These are phyloP conservation scores for Ephemerocybe angulata DNA, from an alignment of 768 basidiomycete genomes.

Conservation along the genomic window DNA sequence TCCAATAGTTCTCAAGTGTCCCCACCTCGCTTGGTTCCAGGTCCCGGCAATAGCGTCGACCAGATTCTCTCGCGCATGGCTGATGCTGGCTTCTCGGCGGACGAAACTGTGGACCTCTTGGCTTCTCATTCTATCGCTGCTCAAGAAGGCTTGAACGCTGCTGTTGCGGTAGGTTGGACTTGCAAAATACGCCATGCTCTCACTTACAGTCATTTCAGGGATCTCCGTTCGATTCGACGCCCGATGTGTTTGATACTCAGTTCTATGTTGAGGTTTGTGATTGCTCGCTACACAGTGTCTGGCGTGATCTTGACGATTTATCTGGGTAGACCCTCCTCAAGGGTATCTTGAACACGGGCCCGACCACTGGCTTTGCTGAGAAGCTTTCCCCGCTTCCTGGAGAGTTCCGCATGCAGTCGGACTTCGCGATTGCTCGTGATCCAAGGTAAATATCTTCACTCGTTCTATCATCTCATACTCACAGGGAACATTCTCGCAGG, in stretches of 20 bases:
- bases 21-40: conserved; percentile 27
- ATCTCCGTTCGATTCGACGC: conserved; percentile 46
- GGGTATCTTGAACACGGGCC: conserved; percentile 40
- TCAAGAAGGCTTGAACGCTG: conserved; percentile 21
- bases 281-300: too few relatives aligned
- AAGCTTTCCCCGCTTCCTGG: conserved; percentile 36
- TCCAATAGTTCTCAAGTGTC: conserved; percentile 29
- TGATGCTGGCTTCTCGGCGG: conserved; percentile 33
- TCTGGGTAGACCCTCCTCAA: conserved; percentile 30
- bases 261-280: conserved; percentile 48
- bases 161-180: conserved; percentile 11
- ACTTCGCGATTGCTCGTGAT: conserved; percentile 20
- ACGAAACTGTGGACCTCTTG: conserved; percentile 35
- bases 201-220: conserved; percentile 16
- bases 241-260: conserved; percentile 40
- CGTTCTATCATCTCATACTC: conserved; percentile 9
- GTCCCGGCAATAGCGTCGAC: conserved; percentile 23
- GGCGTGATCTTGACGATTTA: too few relatives aligned
- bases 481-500: conserved; percentile 36
- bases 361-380: conserved; percentile 35
- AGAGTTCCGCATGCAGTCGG: conserved; percentile 44
- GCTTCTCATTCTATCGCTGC: conserved; percentile 29
- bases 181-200: conserved; percentile 6
- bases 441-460: neutral
- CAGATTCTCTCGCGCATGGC: conserved; percentile 31